Evolutionary conservation across 352 stramenopile species (phyloP).

Genomic region (Phytopythium kandeliae): DNA sequence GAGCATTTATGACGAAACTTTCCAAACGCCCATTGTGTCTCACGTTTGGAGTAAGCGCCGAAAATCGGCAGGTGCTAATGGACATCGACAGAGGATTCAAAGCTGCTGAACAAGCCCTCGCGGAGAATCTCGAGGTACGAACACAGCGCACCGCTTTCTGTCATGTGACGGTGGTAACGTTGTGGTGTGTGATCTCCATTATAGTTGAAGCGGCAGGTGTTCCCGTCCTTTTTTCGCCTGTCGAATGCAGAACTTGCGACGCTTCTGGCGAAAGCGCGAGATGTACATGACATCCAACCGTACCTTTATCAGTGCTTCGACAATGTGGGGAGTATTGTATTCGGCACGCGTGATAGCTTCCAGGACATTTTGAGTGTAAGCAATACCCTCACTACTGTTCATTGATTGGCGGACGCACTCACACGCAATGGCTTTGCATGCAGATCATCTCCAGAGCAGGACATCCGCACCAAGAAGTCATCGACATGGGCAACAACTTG

Average conservation of each 20-base stretch:
- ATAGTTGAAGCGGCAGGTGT: slow-evolving; percentile 50
- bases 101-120: slow-evolving; percentile 30
- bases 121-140: slow-evolving; percentile 49
- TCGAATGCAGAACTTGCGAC: slow-evolving; percentile 55
- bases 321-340: slow-evolving; percentile 54
- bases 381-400: too few species aligned
- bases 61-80: slow-evolving; percentile 37
- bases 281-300: slow-evolving; percentile 41
- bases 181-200: background rate
- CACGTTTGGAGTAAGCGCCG: slow-evolving; percentile 38
- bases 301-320: slow-evolving; percentile 69
- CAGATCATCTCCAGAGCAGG: slow-evolving; percentile 28
- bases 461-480: slow-evolving; percentile 31
- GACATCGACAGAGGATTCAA: slow-evolving; percentile 49
- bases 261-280: slow-evolving; percentile 37
- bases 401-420: too few species aligned
- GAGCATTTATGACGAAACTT: slow-evolving; percentile 36
- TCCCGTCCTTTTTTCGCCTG: slow-evolving; percentile 57
- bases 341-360: slow-evolving; percentile 47
- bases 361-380: slow-evolving; percentile 51
- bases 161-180: background rate
- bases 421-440: too few species aligned
- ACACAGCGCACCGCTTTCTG: background rate
- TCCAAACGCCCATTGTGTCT: slow-evolving; percentile 49
- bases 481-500: slow-evolving; percentile 65